Evolutionary conservation across 768 basidiomycete genomes (phyloP), one percentile per base, ranked within the genome.

Genomic region (Infundibulicybe gibba): DNA sequence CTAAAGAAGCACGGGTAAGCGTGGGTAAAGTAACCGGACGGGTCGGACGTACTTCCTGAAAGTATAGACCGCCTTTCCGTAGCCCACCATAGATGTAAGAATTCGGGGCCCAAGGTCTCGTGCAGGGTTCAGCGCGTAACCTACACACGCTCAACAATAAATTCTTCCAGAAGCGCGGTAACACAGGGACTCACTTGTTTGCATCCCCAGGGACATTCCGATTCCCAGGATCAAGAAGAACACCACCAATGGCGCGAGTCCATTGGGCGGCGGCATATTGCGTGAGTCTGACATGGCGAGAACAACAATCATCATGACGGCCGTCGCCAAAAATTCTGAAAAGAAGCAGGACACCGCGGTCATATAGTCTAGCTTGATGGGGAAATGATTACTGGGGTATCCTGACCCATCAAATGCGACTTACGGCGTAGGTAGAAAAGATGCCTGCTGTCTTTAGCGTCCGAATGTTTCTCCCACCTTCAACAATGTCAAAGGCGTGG

Each of bases 81-180:
- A 89, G 2, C 86, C 87, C 6, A 76, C 83, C 74, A 87, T 81
- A 4, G 85, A 76, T 1, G 83, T 85, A 54, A 87, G 61, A 43
- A 89, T 63, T 20, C 87, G 75, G 6, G 87, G 87, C 14, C 87
- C 87, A 32, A 72, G 62, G 52, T 72, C 59, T 45, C 67, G 61
- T n/a, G 66, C 62, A 32, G 66, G 65, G 52, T 70, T 70, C 6
- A 70, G 43, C 5, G 67, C 68, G 48, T 66, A 69, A 13, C 56
- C 68, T 67, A 48, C 11, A 31, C 11, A 31, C 12, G 8, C n/a
- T 21, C 32, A n/a, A n/a, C 35, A n/a, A 19, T n/a, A 35, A 8
- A 13, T 11, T 10, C 16, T 31, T 16, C 19, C 19, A 5, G 41
- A n/a, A 41, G 25, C 10, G 6, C 13, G 13, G 19, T 16, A 33